Conservation (phyloP, 352 stramenopile species). For the Phytophthora tentaculata region DNA sequence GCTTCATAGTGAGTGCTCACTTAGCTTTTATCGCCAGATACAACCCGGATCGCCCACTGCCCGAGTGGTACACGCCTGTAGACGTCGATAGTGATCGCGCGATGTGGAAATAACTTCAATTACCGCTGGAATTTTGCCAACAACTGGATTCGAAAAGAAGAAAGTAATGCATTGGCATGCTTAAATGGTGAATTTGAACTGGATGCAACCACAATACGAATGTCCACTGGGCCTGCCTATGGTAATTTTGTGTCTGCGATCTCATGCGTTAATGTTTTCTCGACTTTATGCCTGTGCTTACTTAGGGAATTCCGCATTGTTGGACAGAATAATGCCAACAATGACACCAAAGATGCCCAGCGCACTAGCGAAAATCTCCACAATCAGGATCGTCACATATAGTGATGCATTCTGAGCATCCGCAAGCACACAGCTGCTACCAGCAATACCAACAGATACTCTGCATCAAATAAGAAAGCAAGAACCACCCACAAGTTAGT, state of each 20-base stretch:
- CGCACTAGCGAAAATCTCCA: slow-evolving; percentile 99
- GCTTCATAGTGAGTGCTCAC: neutral
- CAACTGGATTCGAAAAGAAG: neutral
- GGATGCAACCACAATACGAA: slow-evolving; percentile 10
- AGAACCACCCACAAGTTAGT: slow-evolving; percentile 13
- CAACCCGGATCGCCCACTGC: slow-evolving; percentile 74
- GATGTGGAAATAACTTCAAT: slow-evolving; percentile 80
- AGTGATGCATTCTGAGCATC: slow-evolving; percentile 98
- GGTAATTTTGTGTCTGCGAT: neutral
- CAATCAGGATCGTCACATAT: slow-evolving; percentile 99
- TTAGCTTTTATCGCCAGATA: slow-evolving; percentile 47
- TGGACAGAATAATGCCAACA: slow-evolving; percentile 98
- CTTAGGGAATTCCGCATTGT: slow-evolving; percentile 95
- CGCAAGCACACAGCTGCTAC: slow-evolving; percentile 97
- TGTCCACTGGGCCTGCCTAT: slow-evolving; percentile 8
- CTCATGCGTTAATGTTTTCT: slow-evolving; percentile 7
- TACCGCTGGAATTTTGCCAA: slow-evolving; percentile 4
- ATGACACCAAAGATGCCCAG: slow-evolving; percentile 99
- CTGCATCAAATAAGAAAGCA: slow-evolving; percentile 43
- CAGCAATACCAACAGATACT: slow-evolving; percentile 98
- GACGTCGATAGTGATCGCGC: slow-evolving; percentile 78
- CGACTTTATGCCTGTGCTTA: slow-evolving; percentile 36
- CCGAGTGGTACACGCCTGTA: slow-evolving; percentile 86
- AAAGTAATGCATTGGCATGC: slow-evolving; percentile 46
- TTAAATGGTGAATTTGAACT: slow-evolving; percentile 36